Conservation (phyloP, 2,329 filamentous ascomycete genomes). For the Phyllosticta citrichinensis region DNA sequence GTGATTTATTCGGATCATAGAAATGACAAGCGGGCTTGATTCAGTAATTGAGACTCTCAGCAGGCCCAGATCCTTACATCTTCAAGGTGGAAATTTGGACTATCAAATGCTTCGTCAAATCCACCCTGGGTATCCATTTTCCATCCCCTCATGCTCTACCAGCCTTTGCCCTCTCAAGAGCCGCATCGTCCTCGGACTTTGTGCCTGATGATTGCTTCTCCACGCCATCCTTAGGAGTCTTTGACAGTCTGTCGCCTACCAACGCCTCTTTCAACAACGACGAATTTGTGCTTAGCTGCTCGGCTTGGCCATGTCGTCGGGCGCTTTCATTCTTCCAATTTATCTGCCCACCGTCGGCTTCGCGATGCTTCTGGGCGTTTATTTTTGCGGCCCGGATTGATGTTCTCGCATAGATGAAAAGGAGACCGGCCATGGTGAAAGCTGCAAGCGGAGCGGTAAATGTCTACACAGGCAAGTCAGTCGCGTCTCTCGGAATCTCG, state of each 20-base stretch:
- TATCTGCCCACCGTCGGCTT: slow-evolving; percentile 47
- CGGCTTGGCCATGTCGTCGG: slow-evolving; percentile 38
- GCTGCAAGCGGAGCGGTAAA: slow-evolving; percentile 53
- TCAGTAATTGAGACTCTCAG: neutral
- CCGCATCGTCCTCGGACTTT: slow-evolving; percentile 1
- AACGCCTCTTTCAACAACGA: slow-evolving; percentile 6
- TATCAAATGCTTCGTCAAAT: neutral
- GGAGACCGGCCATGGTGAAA: slow-evolving; percentile 50
- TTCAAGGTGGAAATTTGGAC: neutral
- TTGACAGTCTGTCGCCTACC: neutral
- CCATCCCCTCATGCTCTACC: neutral
- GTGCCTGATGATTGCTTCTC: neutral
- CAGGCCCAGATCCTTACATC: neutral
- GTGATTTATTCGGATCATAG: too few species aligned
- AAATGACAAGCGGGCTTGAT: too few species aligned
- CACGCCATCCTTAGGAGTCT: neutral
- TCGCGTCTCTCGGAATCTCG: neutral
- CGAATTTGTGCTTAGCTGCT: neutral
- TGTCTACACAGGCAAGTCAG: slow-evolving; percentile 28
- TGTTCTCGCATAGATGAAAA: slow-evolving; percentile 53
- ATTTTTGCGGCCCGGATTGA: slow-evolving; percentile 57
- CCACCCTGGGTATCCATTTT: neutral
- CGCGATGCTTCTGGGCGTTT: slow-evolving; percentile 50
- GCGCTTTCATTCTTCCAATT: slow-evolving; percentile 45
- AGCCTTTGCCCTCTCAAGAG: neutral